Evolutionary conservation across 202 grass and related monocot genomes (phyloP).

Genomic region (Cymbopogon flexuosus): DNA sequence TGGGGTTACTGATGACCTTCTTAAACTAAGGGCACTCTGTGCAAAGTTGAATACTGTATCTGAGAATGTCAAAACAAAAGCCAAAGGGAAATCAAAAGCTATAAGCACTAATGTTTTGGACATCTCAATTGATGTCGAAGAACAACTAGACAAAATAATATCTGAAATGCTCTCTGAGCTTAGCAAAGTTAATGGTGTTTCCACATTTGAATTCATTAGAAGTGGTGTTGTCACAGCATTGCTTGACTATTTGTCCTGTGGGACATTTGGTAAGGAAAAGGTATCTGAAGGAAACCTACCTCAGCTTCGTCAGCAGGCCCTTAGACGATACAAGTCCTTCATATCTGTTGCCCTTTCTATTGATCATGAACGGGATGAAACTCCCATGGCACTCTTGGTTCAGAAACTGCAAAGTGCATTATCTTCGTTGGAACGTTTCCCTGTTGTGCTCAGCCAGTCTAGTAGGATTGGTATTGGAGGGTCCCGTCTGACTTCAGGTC

Average conservation of each 20-base stretch:
- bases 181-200: conserved; percentile 48
- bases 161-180: conserved; percentile 46
- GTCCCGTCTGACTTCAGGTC: conserved; percentile 59
- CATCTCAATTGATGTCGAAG: conserved; percentile 46
- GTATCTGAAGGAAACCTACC: conserved; percentile 41
- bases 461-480: conserved; percentile 52
- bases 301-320: conserved; percentile 48
- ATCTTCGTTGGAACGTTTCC: conserved; percentile 56
- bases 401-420: conserved; percentile 62
- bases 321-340: conserved; percentile 55
- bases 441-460: conserved; percentile 56
- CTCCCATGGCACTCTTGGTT: conserved; percentile 48
- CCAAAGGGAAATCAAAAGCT: conserved; percentile 62
- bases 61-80: conserved; percentile 46
- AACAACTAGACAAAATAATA: conserved; percentile 40
- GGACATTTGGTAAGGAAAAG: conserved; percentile 54
- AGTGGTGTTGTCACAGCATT: conserved; percentile 49
- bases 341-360: conserved; percentile 48
- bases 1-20: conserved; percentile 52
- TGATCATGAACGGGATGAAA: conserved; percentile 28
- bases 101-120: conserved; percentile 36
- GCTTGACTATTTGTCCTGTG: conserved; percentile 55
- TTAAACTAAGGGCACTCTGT: conserved; percentile 48
- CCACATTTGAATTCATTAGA: conserved; percentile 68
- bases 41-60: conserved; percentile 40